Evolutionary conservation across 768 basidiomycete species (phyloP).

Genomic region (Sarcodon aspratus): DNA sequence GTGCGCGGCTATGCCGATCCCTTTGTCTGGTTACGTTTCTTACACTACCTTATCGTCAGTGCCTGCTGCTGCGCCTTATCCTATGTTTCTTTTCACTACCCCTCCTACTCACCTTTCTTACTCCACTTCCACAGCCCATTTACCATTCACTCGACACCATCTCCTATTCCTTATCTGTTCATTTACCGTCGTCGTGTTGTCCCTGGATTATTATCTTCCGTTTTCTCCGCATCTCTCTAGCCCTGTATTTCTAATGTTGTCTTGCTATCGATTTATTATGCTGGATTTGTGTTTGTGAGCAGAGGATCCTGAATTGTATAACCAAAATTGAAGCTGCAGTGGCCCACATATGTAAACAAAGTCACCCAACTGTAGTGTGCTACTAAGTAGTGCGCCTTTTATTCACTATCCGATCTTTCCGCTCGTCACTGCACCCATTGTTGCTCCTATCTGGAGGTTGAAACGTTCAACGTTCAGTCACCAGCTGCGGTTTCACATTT

Average conservation of each 20-base stretch:
- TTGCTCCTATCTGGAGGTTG: too few species aligned
- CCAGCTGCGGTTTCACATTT: too few species aligned
- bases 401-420: too few species aligned
- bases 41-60: too few species aligned
- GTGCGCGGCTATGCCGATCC: conserved; percentile 8
- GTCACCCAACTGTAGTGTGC: too few species aligned
- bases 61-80: too few species aligned
- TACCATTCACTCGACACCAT: background rate
- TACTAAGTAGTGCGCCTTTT: too few species aligned
- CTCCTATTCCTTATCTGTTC: background rate
- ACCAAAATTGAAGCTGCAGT: too few species aligned
- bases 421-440: too few species aligned
- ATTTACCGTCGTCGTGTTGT: background rate
- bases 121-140: conserved; percentile 16
- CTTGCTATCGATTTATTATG: background rate
- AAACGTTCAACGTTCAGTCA: too few species aligned
- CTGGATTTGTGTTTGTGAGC: background rate
- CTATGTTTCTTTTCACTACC: conserved; percentile 10
- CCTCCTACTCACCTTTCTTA: conserved; percentile 13
- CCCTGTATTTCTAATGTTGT: background rate
- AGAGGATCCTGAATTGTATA: too few species aligned
- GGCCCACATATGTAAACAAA: too few species aligned
- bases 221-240: background rate
- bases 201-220: background rate
- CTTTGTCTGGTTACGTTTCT: conserved; percentile 9